A percentile compares a stretch with the other conserved stretches of the same genome.
These are phyloP conservation scores for Amphirosellinia nigrospora DNA, from an alignment of 495 filamentous ascomycete genomes.

Conservation along the genomic window DNA sequence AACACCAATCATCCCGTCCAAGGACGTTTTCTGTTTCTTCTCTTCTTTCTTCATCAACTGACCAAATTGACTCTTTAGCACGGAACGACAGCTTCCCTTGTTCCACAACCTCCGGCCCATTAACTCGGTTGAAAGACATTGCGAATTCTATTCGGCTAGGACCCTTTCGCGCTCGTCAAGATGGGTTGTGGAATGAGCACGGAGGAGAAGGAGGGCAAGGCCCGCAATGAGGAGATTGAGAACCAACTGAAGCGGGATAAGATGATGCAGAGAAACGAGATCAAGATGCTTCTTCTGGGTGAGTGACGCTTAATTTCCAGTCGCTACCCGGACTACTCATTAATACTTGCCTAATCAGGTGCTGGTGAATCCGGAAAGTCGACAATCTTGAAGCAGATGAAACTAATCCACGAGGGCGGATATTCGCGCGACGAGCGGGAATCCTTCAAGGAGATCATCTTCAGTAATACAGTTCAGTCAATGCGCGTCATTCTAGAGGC, in stretches of 20 bases:
- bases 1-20: conserved; percentile 2
- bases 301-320: conserved; percentile 43
- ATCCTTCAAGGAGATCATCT: conserved; percentile 95
- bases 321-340: conserved; percentile 10
- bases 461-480: conserved; percentile 96
- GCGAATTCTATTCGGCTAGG: conserved; percentile 16
- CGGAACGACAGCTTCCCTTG: conserved; percentile 13
- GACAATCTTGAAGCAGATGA: conserved; percentile 99
- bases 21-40: neutral
- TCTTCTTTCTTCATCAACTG: conserved; percentile 18
- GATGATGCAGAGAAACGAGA: conserved; percentile 95
- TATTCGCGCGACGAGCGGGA: conserved; percentile 81
- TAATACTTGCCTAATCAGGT: conserved; percentile 58
- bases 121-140: conserved; percentile 14
- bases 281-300: conserved; percentile 99
- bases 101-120: conserved; percentile 4
- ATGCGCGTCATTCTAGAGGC: conserved; percentile 96
- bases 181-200: conserved; percentile 99
- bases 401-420: conserved; percentile 81
- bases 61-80: conserved; percentile 6
- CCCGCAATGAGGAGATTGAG: conserved; percentile 98
- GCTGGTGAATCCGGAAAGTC: conserved; percentile 99
- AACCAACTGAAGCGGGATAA: conserved; percentile 96
- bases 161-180: conserved; percentile 55
- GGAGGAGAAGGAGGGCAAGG: conserved; percentile 99